Conservation (phyloP, 148 eudicot species). For the Beta vulgaris region DNA sequence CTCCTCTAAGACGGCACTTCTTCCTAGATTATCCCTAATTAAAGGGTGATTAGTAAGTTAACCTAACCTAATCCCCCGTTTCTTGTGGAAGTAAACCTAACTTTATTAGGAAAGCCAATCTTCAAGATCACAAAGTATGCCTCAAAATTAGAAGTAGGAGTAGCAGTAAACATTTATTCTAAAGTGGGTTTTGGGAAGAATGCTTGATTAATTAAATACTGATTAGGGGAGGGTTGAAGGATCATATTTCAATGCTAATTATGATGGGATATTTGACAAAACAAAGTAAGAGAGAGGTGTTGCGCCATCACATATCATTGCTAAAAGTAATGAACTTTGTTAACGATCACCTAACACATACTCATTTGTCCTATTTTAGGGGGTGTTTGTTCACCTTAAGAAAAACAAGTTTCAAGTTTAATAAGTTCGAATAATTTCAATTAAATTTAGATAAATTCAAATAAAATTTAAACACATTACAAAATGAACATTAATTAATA, state of each 20-base stretch:
- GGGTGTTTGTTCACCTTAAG: too few relatives aligned
- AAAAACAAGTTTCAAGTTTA: too few relatives aligned
- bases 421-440: too few relatives aligned
- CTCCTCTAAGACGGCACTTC: conserved; percentile 25
- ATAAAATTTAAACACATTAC: too few relatives aligned
- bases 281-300: not conserved
- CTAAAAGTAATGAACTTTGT: not conserved
- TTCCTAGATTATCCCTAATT: conserved; percentile 17
- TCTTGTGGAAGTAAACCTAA: conserved; percentile 36
- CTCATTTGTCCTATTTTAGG: too few relatives aligned
- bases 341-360: too few relatives aligned
- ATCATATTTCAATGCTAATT: not conserved
- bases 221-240: conserved; percentile 36
- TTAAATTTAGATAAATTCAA: too few relatives aligned
- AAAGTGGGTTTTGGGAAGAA: conserved; percentile 31
- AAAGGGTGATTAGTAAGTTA: conserved; percentile 32
- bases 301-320: not conserved
- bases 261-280: not conserved
- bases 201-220: conserved; percentile 32
- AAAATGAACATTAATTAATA: too few relatives aligned
- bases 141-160: not conserved
- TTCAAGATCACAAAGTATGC: not conserved
- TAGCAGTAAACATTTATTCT: conserved; percentile 12
- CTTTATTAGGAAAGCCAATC: conserved; percentile 23
- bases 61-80: conserved; percentile 36